Evolutionary conservation across 345 rosid genomes (phyloP).

Genomic region (Gossypium turneri): DNA sequence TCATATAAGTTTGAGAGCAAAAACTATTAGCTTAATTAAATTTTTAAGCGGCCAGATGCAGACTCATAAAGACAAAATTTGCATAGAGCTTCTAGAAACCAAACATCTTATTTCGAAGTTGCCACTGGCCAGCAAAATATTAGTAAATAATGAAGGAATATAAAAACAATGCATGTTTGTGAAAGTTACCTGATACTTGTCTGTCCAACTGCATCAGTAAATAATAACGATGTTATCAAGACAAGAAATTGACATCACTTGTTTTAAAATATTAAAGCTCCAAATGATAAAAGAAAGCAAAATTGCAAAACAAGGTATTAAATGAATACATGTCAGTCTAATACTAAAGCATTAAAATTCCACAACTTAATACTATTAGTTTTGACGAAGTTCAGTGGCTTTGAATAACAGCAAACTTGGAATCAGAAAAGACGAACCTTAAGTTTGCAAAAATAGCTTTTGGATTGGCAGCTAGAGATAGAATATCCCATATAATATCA

Average conservation of each 20-base stretch:
- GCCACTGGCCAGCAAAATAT: too few relatives aligned
- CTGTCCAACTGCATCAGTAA: conserved; percentile 54
- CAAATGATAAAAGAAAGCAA: neutral
- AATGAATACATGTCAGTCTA: neutral
- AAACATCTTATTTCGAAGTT: too few relatives aligned
- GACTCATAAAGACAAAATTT: neutral
- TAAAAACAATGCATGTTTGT: too few relatives aligned
- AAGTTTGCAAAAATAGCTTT: neutral
- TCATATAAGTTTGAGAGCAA: neutral
- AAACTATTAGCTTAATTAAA: neutral
- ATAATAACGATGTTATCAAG: conserved; percentile 9
- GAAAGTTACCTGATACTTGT: conserved; percentile 81
- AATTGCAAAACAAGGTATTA: neutral
- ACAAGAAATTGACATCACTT: conserved; percentile 10
- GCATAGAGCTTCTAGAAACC: neutral
- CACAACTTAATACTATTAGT: neutral
- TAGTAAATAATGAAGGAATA: too few relatives aligned
- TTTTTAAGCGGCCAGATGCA: neutral
- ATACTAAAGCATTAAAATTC: neutral
- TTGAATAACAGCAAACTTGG: neutral
- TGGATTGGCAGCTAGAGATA: too few relatives aligned
- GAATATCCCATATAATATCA: too few relatives aligned
- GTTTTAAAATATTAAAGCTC: neutral
- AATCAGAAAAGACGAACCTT: too few relatives aligned
- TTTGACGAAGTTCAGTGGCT: neutral